Conservation (phyloP, 2,329 filamentous ascomycete genomes). For the Sclerotinia minor region DNA sequence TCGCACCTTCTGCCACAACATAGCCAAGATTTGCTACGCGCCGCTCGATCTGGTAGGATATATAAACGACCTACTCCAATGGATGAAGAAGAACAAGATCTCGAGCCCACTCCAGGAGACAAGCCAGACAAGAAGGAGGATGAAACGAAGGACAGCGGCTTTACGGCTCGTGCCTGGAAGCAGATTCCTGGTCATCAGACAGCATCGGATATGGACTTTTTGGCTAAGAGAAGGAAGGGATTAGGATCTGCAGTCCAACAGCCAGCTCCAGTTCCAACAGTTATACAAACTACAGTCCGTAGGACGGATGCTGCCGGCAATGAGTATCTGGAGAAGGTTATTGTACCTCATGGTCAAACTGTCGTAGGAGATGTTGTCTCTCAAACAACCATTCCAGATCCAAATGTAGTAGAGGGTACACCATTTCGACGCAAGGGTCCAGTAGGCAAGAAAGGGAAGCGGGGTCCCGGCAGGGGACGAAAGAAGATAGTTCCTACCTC, state of each 20-base stretch:
- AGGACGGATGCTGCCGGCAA: conserved; percentile 77
- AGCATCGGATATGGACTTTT: conserved; percentile 51
- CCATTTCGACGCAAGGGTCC: conserved; percentile 58
- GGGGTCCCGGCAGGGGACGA: conserved; percentile 74
- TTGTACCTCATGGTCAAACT: conserved; percentile 74
- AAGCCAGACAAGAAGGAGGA: conserved; percentile 63
- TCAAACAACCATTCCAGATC: conserved; percentile 60
- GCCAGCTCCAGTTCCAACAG: conserved; percentile 52
- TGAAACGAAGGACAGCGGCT: conserved; percentile 50
- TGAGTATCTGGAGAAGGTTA: conserved; percentile 79
- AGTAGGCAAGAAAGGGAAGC: conserved; percentile 69
- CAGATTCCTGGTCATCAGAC: conserved; percentile 61
- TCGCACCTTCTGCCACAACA: conserved; percentile 73
- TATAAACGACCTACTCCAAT: conserved; percentile 69
- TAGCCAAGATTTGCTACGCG: conserved; percentile 79
- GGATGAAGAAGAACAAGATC: conserved; percentile 60
- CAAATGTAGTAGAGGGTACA: conserved; percentile 54
- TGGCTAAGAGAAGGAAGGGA: conserved; percentile 63
- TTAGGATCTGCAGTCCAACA: conserved; percentile 58
- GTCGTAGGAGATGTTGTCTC: conserved; percentile 80
- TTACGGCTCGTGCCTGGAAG: conserved; percentile 61
- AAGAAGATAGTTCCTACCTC: conserved; percentile 55
- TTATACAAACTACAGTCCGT: conserved; percentile 79
- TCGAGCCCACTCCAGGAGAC: conserved; percentile 49
- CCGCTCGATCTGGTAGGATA: conserved; percentile 73